Percentiles rank a stretch among this genome's conserved stretches.
Conservation (phyloP, 257 asterid species). For the Prunella vulgaris region DNA sequence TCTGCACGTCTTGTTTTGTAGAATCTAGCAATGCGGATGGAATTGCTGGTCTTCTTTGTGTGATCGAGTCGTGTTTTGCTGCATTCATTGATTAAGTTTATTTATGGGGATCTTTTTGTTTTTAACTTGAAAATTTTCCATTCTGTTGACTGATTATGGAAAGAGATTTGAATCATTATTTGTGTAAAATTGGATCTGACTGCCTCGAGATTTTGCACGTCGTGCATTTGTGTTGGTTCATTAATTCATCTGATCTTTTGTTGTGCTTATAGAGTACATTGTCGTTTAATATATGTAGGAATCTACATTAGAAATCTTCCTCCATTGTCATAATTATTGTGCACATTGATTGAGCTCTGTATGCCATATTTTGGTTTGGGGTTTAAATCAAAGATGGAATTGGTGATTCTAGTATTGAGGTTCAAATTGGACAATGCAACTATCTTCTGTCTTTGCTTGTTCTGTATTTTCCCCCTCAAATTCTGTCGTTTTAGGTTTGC, state of each 20-base stretch:
- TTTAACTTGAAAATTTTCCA: not conserved
- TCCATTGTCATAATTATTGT: not conserved
- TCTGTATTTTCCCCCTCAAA: no score
- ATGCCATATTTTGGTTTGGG: not conserved
- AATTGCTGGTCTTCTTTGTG: not conserved
- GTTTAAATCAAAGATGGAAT: not conserved
- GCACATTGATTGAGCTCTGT: not conserved
- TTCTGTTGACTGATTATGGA: not conserved
- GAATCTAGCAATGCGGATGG: conserved; percentile 11
- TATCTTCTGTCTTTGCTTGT: not conserved
- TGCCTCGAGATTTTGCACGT: not conserved
- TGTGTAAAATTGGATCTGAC: conserved; percentile 22
- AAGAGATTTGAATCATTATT: not conserved
- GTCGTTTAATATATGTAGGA: not conserved
- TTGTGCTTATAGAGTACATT: not conserved
- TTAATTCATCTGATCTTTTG: conserved; percentile 3
- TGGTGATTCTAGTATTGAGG: not conserved
- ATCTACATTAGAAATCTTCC: not conserved
- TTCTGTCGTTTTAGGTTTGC: not conserved
- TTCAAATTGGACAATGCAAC: not conserved
- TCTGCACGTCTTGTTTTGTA: not conserved
- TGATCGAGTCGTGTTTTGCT: not conserved
- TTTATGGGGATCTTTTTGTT: not conserved
- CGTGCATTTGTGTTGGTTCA: not conserved
- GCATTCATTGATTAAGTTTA: not conserved